phyloP scores from a whole-genome alignment of 805 yeast genomes.

The Barnettozyma sucrosica region DNA sequence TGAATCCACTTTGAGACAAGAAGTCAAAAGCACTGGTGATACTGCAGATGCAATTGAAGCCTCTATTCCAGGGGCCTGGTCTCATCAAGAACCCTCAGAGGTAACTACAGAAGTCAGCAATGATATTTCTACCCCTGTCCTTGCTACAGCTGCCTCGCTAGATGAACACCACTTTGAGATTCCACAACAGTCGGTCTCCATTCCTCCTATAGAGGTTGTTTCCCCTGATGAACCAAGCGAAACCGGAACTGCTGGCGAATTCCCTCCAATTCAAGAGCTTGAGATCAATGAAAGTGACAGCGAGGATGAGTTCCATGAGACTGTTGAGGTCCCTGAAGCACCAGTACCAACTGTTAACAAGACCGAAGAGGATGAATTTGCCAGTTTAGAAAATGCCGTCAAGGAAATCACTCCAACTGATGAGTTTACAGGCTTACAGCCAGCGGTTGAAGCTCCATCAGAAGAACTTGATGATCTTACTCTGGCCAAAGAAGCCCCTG shows the following conservation, averaged over 20 bases:
- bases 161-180: conserved; percentile 9
- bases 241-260: conserved; percentile 37
- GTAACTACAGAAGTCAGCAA: neutral
- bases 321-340: conserved; percentile 29
- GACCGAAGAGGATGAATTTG: neutral
- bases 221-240: neutral
- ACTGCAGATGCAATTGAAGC: conserved; percentile 22
- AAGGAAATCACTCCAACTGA: neutral
- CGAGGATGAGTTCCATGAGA: conserved; percentile 35
- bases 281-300: conserved; percentile 47
- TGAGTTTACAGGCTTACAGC: conserved; percentile 4
- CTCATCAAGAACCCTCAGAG: neutral
- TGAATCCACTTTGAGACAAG: conserved; percentile 12
- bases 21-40: neutral
- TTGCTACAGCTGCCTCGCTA: conserved; percentile 13
- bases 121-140: conserved; percentile 9
- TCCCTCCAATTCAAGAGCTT: conserved; percentile 57
- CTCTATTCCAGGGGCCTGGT: conserved; percentile 28
- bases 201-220: neutral
- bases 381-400: neutral
- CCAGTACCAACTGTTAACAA: neutral
- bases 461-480: conserved; percentile 36
- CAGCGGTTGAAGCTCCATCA: conserved; percentile 6
- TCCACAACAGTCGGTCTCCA: neutral
- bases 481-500: conserved; percentile 8